Evolutionary conservation across 768 basidiomycete genomes (phyloP).

Genomic region (Suillus ampliporus): DNA sequence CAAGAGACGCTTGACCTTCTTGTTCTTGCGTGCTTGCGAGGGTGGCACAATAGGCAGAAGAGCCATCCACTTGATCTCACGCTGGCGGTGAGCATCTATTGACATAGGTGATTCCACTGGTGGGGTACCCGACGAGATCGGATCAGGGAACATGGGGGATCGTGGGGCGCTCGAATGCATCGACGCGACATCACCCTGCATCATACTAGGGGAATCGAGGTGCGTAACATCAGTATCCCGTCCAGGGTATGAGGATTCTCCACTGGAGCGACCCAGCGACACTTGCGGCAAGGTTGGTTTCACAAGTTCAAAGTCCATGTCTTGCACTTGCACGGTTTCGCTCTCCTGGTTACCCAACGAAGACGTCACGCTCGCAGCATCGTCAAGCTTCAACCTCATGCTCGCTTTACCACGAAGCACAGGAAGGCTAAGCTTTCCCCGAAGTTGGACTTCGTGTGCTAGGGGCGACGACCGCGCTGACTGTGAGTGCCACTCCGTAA

Average conservation of each 20-base stretch:
- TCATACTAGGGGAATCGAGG: constrained; percentile 25
- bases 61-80: constrained; percentile 79
- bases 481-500: constrained; percentile 45
- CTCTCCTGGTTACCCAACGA: constrained; percentile 36
- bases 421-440: constrained; percentile 71
- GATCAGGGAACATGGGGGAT: constrained; percentile 29
- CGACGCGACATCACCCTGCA: constrained; percentile 50
- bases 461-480: constrained; percentile 31
- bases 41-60: constrained; percentile 61
- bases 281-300: constrained; percentile 58
- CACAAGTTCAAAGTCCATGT: constrained; percentile 84
- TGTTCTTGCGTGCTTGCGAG: constrained; percentile 72
- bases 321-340: constrained; percentile 75
- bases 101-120: constrained; percentile 30
- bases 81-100: constrained; percentile 69
- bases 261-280: constrained; percentile 50
- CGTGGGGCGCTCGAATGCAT: constrained; percentile 39
- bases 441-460: constrained; percentile 43
- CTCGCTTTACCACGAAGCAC: constrained; percentile 56
- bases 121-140: not conserved
- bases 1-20: constrained; percentile 77
- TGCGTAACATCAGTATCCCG: constrained; percentile 27
- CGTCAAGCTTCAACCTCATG: constrained; percentile 36
- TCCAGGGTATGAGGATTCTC: constrained; percentile 53
- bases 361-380: constrained; percentile 30